A percentile compares a stretch with the other conserved stretches of the same genome.
Conservation (phyloP, 2,329 filamentous ascomycete genomes). For the Claviceps fusiformis region DNA sequence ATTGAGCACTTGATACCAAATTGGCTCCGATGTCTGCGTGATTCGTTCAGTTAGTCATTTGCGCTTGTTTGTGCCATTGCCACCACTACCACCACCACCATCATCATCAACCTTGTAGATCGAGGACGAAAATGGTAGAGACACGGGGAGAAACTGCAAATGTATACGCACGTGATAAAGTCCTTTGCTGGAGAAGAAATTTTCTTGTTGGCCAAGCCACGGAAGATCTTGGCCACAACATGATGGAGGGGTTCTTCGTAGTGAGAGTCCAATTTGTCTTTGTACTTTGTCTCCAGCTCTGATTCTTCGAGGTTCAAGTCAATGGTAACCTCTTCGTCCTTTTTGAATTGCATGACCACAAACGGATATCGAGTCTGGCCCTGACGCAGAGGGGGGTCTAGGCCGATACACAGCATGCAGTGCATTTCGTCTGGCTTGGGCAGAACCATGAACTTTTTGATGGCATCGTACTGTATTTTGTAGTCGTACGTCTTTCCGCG, state of each 20-base stretch:
- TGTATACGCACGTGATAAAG: constrained; percentile 55
- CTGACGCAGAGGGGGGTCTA: constrained; percentile 89
- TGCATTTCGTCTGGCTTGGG: constrained; percentile 98
- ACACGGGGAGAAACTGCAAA: neutral
- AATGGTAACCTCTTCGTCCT: constrained; percentile 91
- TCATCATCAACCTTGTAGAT: neutral
- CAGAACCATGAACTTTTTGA: constrained; percentile 98
- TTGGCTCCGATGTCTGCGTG: constrained; percentile 66
- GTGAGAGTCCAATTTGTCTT: constrained; percentile 73
- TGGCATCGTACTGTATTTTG: constrained; percentile 95
- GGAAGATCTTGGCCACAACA: constrained; percentile 91
- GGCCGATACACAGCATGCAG: constrained; percentile 82
- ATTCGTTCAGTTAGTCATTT: neutral
- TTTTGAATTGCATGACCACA: constrained; percentile 97
- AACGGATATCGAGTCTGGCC: constrained; percentile 97
- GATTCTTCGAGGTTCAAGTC: constrained; percentile 95
- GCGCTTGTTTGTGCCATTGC: neutral
- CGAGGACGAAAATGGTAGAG: neutral
- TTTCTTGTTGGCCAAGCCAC: constrained; percentile 87
- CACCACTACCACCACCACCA: neutral
- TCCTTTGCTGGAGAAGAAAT: constrained; percentile 88
- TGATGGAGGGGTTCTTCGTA: constrained; percentile 91
- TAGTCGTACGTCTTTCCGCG: constrained; percentile 99
- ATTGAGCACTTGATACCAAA: constrained; percentile 99
- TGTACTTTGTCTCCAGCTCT: constrained; percentile 69